Base-by-base conservation (phyloP, 352 stramenopile species). In the Aphanomyces cochlioides region DNA sequence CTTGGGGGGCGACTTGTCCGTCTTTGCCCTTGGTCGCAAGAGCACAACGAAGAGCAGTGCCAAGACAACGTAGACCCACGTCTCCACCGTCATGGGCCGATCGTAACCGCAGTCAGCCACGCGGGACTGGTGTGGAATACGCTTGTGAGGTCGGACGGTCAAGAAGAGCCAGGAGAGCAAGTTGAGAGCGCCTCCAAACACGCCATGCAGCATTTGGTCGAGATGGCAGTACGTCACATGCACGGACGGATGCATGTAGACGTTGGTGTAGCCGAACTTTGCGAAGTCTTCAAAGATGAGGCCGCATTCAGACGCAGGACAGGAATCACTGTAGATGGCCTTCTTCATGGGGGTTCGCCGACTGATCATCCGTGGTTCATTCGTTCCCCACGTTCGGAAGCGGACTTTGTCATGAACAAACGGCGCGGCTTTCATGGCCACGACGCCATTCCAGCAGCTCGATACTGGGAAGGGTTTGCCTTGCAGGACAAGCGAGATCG, bases 381-480 rank as follows among this genome's bases (percentile, higher is more conserved):
- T 10, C 4, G 2, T 5, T 28, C 19, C 28, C 58, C 58, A 66
- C 43, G 58, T 48, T 17, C 58, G 38, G 34, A 66, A 66, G 17
- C 37, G 38, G 43, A 66, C 37, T 28, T 47, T 21, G 19, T 66
- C n/a, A 28, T 53, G 17, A 4, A 66, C 17, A 21, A 69, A 69
- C 47, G 56, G 47, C 43, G 48, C 13, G 37, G 63, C 63, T 21
- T 69, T 66, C 47, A 69, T 66, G 12, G 56, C 63, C 12, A 69
- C 63, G 41, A 69, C 63, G 41, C 63, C 63, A 28, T 69, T 69
- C 63, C 63, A 69, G 63, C 63, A 69, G 41, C 63, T 69, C 37
- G 47, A 69, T 17, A 69, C 63, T 38, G 53, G 63, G 39, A 69
- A 69, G 3, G 63, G 63, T 21, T 39, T 19, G 47, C 63, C 63